Percentiles rank a stretch among this genome's conserved stretches.
Conservation (phyloP, 2,329 filamentous ascomycete species). For the Moelleriella libera region DNA sequence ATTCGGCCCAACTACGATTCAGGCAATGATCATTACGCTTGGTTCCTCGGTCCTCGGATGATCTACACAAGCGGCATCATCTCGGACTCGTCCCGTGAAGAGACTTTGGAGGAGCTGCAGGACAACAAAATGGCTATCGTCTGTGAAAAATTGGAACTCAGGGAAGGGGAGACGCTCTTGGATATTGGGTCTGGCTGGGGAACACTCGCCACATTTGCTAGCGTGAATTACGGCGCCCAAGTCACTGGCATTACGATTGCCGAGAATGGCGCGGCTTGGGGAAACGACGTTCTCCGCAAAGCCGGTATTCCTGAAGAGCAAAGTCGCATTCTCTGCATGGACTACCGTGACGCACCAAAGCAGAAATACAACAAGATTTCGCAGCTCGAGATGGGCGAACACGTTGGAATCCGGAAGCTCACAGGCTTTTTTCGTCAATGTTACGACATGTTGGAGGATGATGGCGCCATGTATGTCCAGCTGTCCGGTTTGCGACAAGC, state of each 20-base stretch:
- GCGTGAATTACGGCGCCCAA: constrained; percentile 70
- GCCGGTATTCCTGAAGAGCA: constrained; percentile 69
- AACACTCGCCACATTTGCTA: constrained; percentile 80
- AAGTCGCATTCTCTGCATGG: constrained; percentile 79
- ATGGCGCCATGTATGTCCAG: constrained; percentile 87
- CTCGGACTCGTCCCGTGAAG: constrained; percentile 46
- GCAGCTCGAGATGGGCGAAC: constrained; percentile 67
- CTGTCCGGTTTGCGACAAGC: constrained; percentile 78
- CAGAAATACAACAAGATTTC: constrained; percentile 89
- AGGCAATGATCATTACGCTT: constrained; percentile 91
- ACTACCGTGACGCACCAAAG: constrained; percentile 76
- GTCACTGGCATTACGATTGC: constrained; percentile 83
- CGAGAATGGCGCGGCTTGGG: constrained; percentile 88
- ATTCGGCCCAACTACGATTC: constrained; percentile 91
- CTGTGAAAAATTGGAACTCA: constrained; percentile 80
- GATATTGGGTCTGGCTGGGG: constrained; percentile 96
- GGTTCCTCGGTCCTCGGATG: constrained; percentile 95
- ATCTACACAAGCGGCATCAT: constrained; percentile 92
- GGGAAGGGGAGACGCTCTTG: constrained; percentile 54
- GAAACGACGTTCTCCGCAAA: constrained; percentile 70
- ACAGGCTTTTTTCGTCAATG: constrained; percentile 67
- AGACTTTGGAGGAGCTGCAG: constrained; percentile 85
- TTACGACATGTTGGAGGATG: constrained; percentile 85
- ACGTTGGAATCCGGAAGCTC: constrained; percentile 83
- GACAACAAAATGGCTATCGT: constrained; percentile 85